phyloP scores from a whole-genome alignment of 176 grass and related monocot genomes.

The Pontederia crassipes region DNA sequence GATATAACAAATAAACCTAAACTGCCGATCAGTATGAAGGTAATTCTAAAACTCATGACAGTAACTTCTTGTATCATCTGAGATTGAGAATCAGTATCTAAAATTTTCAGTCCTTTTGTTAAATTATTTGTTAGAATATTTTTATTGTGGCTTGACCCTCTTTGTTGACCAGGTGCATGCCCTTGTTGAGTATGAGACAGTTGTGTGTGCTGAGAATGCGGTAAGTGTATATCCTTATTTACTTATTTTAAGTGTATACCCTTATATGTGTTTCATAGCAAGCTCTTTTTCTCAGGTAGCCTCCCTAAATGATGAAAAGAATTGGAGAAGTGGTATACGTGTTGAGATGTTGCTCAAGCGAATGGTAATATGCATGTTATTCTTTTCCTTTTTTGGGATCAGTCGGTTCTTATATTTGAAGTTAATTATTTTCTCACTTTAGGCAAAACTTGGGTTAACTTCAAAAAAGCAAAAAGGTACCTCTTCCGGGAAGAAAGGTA shows the following conservation, averaged over 20 bases:
- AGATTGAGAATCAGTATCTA: too few species aligned
- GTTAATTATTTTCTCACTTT: background rate
- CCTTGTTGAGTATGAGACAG: conserved; percentile 64
- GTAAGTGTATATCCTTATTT: conserved; percentile 37
- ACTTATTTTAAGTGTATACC: conserved; percentile 16
- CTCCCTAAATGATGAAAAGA: conserved; percentile 63
- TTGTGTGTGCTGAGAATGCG: conserved; percentile 56
- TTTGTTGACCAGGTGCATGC: conserved; percentile 47
- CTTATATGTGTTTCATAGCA: background rate
- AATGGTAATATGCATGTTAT: conserved; percentile 23
- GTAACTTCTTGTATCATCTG: too few species aligned
- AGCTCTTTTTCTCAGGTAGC: conserved; percentile 29
- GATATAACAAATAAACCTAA: conserved; percentile 29
- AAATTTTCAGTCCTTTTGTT: too few species aligned
- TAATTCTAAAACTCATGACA: background rate
- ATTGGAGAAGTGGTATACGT: conserved; percentile 88
- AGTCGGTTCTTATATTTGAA: background rate
- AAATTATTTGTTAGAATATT: background rate
- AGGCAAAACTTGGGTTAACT: conserved; percentile 18
- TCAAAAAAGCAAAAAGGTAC: conserved; percentile 27
- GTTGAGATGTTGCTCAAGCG: conserved; percentile 61
- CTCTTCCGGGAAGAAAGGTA: conserved; percentile 23
- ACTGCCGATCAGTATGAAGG: conserved; percentile 1
- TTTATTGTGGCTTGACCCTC: conserved; percentile 7
- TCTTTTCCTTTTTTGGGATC: background rate